Evolutionary conservation across 805 yeast genomes (phyloP), one percentile per base, ranked within the genome.

Genomic region (Nakazawaea ambrosiae): DNA sequence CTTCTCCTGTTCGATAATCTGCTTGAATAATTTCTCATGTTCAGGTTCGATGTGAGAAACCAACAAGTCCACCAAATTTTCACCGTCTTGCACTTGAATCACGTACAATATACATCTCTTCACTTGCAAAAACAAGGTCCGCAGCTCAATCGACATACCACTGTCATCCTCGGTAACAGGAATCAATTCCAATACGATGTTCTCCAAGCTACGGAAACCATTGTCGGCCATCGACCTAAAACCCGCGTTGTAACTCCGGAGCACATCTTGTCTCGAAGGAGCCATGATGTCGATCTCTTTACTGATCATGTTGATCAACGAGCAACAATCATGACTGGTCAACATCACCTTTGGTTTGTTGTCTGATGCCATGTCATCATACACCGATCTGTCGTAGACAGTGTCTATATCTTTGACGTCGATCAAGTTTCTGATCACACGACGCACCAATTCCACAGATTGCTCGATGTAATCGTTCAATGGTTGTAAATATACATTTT

Each of bases 41-140:
- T 65, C 67, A 0, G 79, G 73, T 26, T 67, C 64, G 22, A 84
- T 85, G 3, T 81, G 82, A 4, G 79, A 72, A 8, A 83, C 67
- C 35, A 87, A 57, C 37, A 86, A 59, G 35, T 83, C 90, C 38
- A 81, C 70, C 32, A 90, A 66, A 45, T 77, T 79, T 2, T 71
- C 64, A 19, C 78, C 78, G 11, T 74, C 73, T 62, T 92, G 97
- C 5, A 92, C 84, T 46, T 88, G 78, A 44, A 89, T 75, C 50
- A 90, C 76, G 51, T 87, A 87, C 12, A 82, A 60, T n/a, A 89
- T 61, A 47, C 88, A 81, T 44, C 95, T 66, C 55, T 90, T 90
- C 1, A 83, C 87, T 51, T 86, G 88, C 37, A 86, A 70, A 49
- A 81, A 63, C 22, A 85, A 58, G 5, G 81, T 63, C 36, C 71